A percentile compares a stretch with the other conserved stretches of the same genome.
Conservation (phyloP, 2,329 filamentous ascomycete species). For the Aspergillus jensenii region DNA sequence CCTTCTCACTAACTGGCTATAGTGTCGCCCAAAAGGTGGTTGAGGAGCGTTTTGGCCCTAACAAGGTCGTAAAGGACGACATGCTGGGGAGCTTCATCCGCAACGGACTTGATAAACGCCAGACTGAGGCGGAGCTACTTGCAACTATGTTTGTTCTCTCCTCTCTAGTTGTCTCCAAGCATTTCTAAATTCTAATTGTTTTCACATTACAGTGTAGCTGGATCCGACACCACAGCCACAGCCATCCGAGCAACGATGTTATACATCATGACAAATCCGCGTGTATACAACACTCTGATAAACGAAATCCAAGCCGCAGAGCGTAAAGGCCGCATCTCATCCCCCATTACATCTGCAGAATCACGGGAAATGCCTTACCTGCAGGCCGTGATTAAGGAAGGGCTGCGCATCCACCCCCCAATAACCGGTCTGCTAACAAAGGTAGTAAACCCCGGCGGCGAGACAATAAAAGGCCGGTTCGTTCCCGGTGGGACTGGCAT, state of each 20-base stretch:
- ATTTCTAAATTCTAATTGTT: too few relatives aligned
- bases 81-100: not conserved
- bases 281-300: not conserved
- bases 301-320: not conserved
- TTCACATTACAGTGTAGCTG: not conserved
- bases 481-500: not conserved
- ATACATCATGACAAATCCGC: not conserved
- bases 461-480: not conserved
- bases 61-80: not conserved
- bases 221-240: not conserved
- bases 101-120: not conserved
- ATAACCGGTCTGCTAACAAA: not conserved
- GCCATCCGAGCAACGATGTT: not conserved
- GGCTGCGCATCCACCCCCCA: not conserved
- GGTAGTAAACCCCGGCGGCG: not conserved
- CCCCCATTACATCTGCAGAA: not conserved
- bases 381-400: not conserved
- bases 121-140: not conserved
- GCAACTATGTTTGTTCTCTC: not conserved
- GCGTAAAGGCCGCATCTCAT: not conserved
- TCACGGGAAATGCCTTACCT: not conserved
- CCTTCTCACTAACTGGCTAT: not conserved
- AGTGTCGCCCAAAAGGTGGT: not conserved
- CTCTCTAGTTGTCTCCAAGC: too few relatives aligned
- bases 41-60: not conserved